A percentile compares a stretch with the other conserved stretches of the same genome.
These are phyloP conservation scores for Bretziella fagacearum DNA, from an alignment of 2,329 filamentous ascomycete genomes.

Conservation along the genomic window DNA sequence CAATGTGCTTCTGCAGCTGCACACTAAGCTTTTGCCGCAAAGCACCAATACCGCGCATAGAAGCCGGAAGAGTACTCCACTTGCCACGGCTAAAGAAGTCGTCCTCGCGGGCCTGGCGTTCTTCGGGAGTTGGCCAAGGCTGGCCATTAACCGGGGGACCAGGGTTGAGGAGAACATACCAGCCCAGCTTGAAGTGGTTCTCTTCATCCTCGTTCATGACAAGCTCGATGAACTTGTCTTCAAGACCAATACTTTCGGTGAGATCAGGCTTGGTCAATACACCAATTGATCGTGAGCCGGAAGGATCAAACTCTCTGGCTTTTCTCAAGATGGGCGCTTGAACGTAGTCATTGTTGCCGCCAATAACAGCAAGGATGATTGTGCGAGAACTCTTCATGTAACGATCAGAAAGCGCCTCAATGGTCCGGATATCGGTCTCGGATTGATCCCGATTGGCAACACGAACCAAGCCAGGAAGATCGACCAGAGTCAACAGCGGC, in stretches of 20 bases:
- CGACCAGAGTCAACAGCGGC: conserved; percentile 43
- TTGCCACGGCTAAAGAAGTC: conserved; percentile 34
- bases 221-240: conserved; percentile 37
- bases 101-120: conserved; percentile 27
- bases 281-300: conserved; percentile 32
- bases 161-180: conserved; percentile 35
- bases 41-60: conserved; percentile 30
- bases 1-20: conserved; percentile 35
- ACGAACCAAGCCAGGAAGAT: conserved; percentile 41
- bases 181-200: conserved; percentile 34
- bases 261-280: conserved; percentile 37
- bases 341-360: conserved; percentile 38
- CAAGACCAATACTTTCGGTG: conserved; percentile 34
- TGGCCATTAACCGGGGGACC: conserved; percentile 28
- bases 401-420: conserved; percentile 32
- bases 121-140: conserved; percentile 26
- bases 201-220: conserved; percentile 33
- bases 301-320: conserved; percentile 33
- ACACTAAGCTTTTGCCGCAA: conserved; percentile 32
- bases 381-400: conserved; percentile 40
- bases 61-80: conserved; percentile 30
- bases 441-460: conserved; percentile 37
- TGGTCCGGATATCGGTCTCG: conserved; percentile 33
- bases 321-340: conserved; percentile 35
- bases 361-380: conserved; percentile 38